These are phyloP conservation scores for Colletotrichum kahawae DNA, from an alignment of 2,329 filamentous ascomycete species.

Conservation along the genomic window DNA sequence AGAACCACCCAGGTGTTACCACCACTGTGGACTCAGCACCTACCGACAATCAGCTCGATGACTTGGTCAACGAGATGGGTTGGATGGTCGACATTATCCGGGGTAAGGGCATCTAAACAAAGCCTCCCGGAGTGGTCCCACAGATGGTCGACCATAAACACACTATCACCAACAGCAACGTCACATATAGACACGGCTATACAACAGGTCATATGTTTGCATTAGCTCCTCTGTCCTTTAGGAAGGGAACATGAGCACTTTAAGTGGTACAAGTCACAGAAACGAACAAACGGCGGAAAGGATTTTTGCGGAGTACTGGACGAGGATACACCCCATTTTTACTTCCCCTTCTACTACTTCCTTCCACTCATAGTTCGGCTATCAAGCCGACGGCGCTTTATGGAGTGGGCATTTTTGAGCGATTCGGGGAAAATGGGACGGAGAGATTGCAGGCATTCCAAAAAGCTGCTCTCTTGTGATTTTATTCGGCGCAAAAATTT, in stretches of 20 bases:
- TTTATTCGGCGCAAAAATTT: background rate
- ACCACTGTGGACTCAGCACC: conserved; percentile 35
- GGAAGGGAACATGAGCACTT: background rate
- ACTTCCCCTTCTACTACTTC: background rate
- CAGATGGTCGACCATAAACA: background rate
- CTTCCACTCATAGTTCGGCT: conserved; percentile 5
- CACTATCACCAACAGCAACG: background rate
- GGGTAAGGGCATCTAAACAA: conserved; percentile 29
- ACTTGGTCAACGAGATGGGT: conserved; percentile 51
- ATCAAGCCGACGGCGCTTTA: conserved; percentile 6
- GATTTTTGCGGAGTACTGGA: conserved; percentile 16
- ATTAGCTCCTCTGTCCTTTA: background rate
- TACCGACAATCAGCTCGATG: conserved; percentile 42
- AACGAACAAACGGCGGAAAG: background rate
- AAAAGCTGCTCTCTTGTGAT: background rate
- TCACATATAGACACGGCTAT: background rate
- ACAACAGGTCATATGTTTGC: background rate
- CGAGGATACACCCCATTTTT: conserved; percentile 17
- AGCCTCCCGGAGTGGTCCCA: background rate
- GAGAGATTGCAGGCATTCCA: background rate
- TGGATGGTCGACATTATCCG: conserved; percentile 58
- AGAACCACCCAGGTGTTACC: conserved; percentile 19
- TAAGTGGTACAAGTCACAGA: background rate
- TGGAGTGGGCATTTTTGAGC: conserved; percentile 1
- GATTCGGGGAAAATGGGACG: background rate